Percentiles rank a stretch among this genome's conserved stretches.
Evolutionary conservation across 305 asterid species (phyloP).

Genomic region (Stenogyne calaminthoides): DNA sequence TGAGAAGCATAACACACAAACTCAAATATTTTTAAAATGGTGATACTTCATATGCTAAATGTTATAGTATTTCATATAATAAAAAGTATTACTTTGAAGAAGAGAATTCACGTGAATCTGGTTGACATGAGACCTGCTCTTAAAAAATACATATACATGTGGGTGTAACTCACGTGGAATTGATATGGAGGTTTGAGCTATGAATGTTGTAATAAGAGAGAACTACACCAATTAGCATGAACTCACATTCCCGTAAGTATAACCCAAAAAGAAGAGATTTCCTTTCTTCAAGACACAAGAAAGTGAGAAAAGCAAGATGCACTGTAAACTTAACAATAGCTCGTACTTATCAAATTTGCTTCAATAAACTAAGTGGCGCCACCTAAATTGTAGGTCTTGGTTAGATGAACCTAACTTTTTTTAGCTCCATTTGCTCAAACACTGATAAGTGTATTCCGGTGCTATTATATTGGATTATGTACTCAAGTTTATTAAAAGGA

Average conservation of each 20-base stretch:
- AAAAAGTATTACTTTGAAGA: no score
- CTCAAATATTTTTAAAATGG: no score
- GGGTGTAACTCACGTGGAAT: background rate
- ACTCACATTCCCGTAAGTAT: background rate
- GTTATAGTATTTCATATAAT: no score
- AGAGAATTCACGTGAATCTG: no score
- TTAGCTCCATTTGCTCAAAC: conserved; percentile 9
- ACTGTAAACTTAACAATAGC: background rate
- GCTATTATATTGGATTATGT: background rate
- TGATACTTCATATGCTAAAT: no score
- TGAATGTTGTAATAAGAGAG: background rate
- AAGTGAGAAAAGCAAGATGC: background rate
- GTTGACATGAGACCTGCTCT: no score
- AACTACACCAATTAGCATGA: background rate
- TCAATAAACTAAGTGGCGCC: background rate
- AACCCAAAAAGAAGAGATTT: background rate
- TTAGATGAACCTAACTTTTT: background rate
- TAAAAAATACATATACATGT: background rate
- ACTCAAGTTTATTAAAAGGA: background rate
- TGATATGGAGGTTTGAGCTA: background rate
- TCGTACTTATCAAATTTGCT: background rate
- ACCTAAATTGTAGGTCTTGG: background rate
- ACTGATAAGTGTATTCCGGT: background rate
- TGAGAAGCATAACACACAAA: no score
- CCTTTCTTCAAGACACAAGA: background rate